Evolutionary conservation across 495 filamentous ascomycete genomes (phyloP), one percentile per base, ranked within the genome.

Genomic region (Aspergillus steynii): DNA sequence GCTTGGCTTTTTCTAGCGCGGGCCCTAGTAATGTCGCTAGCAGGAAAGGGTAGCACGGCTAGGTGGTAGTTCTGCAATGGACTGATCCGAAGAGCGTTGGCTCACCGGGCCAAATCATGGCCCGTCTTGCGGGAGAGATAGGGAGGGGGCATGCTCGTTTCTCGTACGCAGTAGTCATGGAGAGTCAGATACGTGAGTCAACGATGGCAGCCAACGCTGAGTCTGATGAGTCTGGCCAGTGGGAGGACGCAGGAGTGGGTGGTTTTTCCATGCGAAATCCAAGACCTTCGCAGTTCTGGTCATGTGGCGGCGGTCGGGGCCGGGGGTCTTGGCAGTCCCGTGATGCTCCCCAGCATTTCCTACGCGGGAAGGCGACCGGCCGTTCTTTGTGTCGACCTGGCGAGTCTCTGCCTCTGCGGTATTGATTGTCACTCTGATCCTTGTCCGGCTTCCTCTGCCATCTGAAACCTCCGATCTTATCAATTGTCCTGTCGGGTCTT

Each of bases 1-100:
- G 59, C 63, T 68, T 65, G 66, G 63, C 63, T 66, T 65, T 66
- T 64, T 60, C 59, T 68, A 68, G 66, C 50, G 61, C 42, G 61
- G 58, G 55, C 53, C 56, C 45, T 58, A 51, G 56, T 55, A 42
- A 42, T 37, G 34, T 55, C 25, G 53, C 29, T 55, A 55, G 32
- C 20, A 42, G n/a, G 31, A 55, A 14, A 45, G 53, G 25, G 32
- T 20, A 55, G 32, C 37, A 42, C 12, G 37, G 37, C 37, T 15
- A 42, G 37, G 37, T 42, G 9, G 37, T 42, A 42, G 37, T 14
- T 42, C 37, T 42, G 37, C 37, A 42, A 42, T 42, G 37, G 37
- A 42, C 37, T 42, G 37, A 42, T 42, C 37, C 37, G 37, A 42
- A 14, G 37, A 42, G 37, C 37, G 37, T 42, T 42, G 37, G 37